Evolutionary conservation across 257 asterid species (phyloP), one percentile per base, ranked within the genome.

Genomic region (Asclepias syriaca): DNA sequence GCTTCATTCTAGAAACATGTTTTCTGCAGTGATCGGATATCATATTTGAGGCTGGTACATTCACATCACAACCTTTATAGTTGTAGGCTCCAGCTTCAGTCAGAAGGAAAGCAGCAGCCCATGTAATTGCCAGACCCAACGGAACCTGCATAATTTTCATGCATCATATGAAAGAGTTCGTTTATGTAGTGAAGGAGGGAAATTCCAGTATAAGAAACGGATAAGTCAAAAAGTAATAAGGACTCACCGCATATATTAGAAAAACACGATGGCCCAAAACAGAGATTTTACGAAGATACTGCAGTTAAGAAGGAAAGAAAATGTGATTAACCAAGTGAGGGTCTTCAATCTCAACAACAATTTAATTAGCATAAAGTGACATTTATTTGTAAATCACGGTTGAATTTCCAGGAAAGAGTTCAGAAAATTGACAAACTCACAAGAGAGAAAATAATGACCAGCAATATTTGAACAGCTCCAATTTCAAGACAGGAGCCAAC

Each of bases 211-310:
- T 18, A 68, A 40, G 32, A 37, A 8, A 53, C 10, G 11, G 34
- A 60, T 5, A n/a, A 67, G 14, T 57, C 19, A 21, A 32, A 40
- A 63, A 8, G 54, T 3, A 66, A 46, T 4, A 73, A 64, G 34
- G 66, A 78, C 85, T 85, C 78, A 95, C 99, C 45, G 98, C 94
- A 75, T 92, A 95, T 13, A 92, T 86, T 72, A 90, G 89, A 78
- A 95, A 95, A 59, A 90, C 82, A 12, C 98, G 98, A 82, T 95
- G 99, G 57, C 97, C 98, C 78, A 95, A n/a, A 81, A 95, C 68
- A 5, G 99, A 90, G 79, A 92, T 79, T 78, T 90, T 95, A 32
- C 98, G 98, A 76, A 95, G 99, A 81, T 95, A 92, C 99, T 95
- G 97, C 91, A 89, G 68, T 72, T 57, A 69, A 78, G 63, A 34